Percentiles rank a stretch among this genome's conserved stretches.
Conservation (phyloP, 208 protist genomes). For the Phytomonas francai region DNA sequence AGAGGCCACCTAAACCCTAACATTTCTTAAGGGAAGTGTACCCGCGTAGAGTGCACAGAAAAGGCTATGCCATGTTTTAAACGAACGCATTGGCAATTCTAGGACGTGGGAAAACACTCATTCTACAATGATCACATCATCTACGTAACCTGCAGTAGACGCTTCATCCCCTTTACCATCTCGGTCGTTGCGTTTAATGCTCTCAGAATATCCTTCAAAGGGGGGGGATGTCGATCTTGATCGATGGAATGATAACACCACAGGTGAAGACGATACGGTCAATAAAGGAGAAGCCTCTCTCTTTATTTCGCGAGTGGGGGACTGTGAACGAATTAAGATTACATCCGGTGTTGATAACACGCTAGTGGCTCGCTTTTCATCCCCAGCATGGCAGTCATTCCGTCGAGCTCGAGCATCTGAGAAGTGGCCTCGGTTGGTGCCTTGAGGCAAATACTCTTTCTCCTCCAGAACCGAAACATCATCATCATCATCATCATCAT, state of each 20-base stretch:
- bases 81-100: background rate
- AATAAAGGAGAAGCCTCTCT: background rate
- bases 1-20: background rate
- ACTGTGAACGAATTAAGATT: background rate
- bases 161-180: background rate
- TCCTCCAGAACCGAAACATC: background rate
- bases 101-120: background rate
- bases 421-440: background rate
- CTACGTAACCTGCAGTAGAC: constrained; percentile 9
- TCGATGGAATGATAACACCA: background rate
- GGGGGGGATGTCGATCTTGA: background rate
- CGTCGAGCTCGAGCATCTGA: background rate
- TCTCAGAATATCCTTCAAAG: background rate
- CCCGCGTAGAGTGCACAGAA: background rate
- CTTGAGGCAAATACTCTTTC: background rate
- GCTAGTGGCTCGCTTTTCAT: background rate
- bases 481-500: background rate
- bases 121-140: constrained; percentile 23
- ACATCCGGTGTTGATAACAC: background rate
- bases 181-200: background rate
- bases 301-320: background rate
- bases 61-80: background rate
- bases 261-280: background rate
- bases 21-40: background rate
- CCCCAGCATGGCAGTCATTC: background rate